phyloP scores from a whole-genome alignment of 305 asterid species.

The Fraxinus paxiana region DNA sequence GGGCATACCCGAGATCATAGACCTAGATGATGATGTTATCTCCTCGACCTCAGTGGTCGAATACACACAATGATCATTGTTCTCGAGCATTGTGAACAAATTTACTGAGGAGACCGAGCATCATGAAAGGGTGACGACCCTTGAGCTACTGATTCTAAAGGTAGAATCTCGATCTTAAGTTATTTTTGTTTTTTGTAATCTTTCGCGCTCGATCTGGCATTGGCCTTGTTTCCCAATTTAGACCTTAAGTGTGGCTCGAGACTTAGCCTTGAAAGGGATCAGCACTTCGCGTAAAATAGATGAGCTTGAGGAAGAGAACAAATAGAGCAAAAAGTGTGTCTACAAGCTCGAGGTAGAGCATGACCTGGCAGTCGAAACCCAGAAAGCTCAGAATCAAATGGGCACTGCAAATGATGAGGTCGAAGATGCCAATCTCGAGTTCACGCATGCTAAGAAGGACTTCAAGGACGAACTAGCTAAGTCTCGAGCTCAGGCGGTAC shows the following conservation, averaged over 20 bases:
- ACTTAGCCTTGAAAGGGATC: background rate
- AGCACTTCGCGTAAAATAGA: no score
- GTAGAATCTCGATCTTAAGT: background rate
- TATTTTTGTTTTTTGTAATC: background rate
- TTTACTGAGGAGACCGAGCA: no score
- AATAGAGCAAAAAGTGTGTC: no score
- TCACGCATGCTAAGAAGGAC: background rate
- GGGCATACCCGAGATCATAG: no score
- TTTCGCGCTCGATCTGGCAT: background rate
- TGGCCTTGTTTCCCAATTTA: background rate
- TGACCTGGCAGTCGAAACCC: background rate
- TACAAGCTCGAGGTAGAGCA: background rate
- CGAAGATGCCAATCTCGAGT: background rate
- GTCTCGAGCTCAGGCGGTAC: background rate
- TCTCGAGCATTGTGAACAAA: background rate
- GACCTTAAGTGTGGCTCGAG: no score
- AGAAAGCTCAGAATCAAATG: background rate
- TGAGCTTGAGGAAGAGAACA: background rate
- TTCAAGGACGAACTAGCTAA: background rate
- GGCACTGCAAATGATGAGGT: background rate
- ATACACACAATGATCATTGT: no score
- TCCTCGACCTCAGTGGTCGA: no score
- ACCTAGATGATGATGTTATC: no score
- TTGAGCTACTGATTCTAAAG: background rate
- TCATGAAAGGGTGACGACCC: background rate